Conservation (phyloP, 345 rosid genomes). For the Noccaea caerulescens region DNA sequence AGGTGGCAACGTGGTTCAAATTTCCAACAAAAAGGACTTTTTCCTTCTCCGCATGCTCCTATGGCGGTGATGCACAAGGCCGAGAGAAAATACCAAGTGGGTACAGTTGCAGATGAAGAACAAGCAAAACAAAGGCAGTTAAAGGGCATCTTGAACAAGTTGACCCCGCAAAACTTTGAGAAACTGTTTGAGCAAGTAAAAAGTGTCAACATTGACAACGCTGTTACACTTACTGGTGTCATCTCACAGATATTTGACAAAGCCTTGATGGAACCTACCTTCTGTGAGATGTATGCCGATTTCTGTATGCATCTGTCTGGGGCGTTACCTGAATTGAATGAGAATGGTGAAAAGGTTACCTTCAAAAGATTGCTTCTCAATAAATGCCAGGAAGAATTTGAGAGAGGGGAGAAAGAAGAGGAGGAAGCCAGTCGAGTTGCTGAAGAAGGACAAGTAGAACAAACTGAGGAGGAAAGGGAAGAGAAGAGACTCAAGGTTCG, state of each 20-base stretch:
- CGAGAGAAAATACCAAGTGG: slow-evolving; percentile 88
- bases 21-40: slow-evolving; percentile 73
- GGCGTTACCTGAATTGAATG: slow-evolving; percentile 75
- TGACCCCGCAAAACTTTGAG: slow-evolving; percentile 96
- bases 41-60: slow-evolving; percentile 89
- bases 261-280: slow-evolving; percentile 98
- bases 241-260: slow-evolving; percentile 95
- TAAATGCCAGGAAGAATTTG: slow-evolving; percentile 98
- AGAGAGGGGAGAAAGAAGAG: slow-evolving; percentile 88
- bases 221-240: slow-evolving; percentile 71
- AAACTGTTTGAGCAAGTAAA: slow-evolving; percentile 93
- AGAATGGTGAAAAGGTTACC: slow-evolving; percentile 73
- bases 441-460: slow-evolving; percentile 79
- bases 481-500: slow-evolving; percentile 85
- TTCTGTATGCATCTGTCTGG: slow-evolving; percentile 73
- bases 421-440: slow-evolving; percentile 89
- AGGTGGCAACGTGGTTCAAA: slow-evolving; percentile 82
- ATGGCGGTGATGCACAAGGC: slow-evolving; percentile 90
- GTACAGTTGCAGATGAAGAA: slow-evolving; percentile 78
- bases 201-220: slow-evolving; percentile 81
- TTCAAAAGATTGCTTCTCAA: slow-evolving; percentile 86
- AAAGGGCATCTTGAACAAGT: slow-evolving; percentile 89
- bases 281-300: slow-evolving; percentile 95
- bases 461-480: slow-evolving; percentile 80
- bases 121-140: slow-evolving; percentile 81